These are phyloP conservation scores for Aspergillus piperis DNA, from an alignment of 2,329 filamentous ascomycete genomes.

Conservation along the genomic window DNA sequence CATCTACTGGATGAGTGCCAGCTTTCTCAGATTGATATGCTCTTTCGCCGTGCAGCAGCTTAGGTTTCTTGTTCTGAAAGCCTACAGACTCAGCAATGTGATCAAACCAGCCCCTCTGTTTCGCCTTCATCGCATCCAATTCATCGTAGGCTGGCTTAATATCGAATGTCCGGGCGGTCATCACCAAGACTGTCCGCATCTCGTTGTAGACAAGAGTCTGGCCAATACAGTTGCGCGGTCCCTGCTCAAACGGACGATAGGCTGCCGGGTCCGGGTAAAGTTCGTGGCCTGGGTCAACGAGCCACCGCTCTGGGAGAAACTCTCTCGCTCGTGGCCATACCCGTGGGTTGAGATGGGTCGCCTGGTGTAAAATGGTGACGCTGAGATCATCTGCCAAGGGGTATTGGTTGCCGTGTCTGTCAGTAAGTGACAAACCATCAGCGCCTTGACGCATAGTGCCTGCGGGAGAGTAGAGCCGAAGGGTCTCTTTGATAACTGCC, in stretches of 20 bases:
- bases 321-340: slow-evolving; percentile 20
- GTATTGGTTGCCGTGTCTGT: slow-evolving; percentile 14
- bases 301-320: slow-evolving; percentile 42
- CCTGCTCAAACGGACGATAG: slow-evolving; percentile 53
- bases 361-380: slow-evolving; percentile 21
- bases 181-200: slow-evolving; percentile 28
- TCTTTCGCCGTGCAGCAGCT: background rate
- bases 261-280: slow-evolving; percentile 38
- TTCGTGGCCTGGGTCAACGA: slow-evolving; percentile 28
- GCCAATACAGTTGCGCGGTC: slow-evolving; percentile 52
- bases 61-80: background rate
- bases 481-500: slow-evolving; percentile 57
- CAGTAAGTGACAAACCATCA: slow-evolving; percentile 10
- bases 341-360: slow-evolving; percentile 18
- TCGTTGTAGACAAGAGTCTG: slow-evolving; percentile 52
- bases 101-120: slow-evolving; percentile 47
- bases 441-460: slow-evolving; percentile 19
- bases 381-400: slow-evolving; percentile 10
- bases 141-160: slow-evolving; percentile 20
- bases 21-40: slow-evolving; percentile 12
- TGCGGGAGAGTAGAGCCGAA: slow-evolving; percentile 54
- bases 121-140: slow-evolving; percentile 13
- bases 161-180: slow-evolving; percentile 27
- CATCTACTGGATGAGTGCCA: slow-evolving; percentile 9
- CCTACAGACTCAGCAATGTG: background rate